Base-by-base conservation (phyloP, 495 filamentous ascomycete genomes). In the Niebla homalea region DNA sequence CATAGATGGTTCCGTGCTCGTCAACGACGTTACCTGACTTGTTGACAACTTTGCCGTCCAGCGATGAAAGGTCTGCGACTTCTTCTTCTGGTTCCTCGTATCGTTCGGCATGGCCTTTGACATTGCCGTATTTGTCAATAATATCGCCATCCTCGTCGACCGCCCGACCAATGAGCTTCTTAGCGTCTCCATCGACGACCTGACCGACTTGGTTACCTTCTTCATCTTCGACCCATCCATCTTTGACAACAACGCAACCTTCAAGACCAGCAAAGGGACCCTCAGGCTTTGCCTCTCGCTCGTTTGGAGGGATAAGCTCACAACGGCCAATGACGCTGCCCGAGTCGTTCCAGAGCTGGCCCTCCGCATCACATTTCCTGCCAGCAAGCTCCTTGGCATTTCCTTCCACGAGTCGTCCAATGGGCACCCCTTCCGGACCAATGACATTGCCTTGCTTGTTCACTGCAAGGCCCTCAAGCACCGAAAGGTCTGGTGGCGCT, bases 101-200 rank as follows among this genome's bases (percentile, higher is more conserved):
- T 5, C 77, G 78, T 65, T 88, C 83, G 14, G 81, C 83, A 46
- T 77, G 79, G 46, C 87, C 87, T 54, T 87, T 81, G 41, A 82
- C 75, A 58, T 88, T 89, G 37, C 87, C 87, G 44, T 77, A 77
- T 57, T 78, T 81, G 62, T 90, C 87, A 32, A 88, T 67, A 52
- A 94, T 84, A 51, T 92, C 87, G 11, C 87, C 87, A 59, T 94
- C 87, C 35, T 83, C 73, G 57, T 92, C 87, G 39, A 92, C 85
- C 16, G 70, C 64, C 55, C 83, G 81, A n/a, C 86, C 86, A 37
- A 82, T 70, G 11, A 93, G 76, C 45, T 75, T 75, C 67, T 83
- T 83, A 15, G 79, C 52, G 48, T 94, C 85, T 36, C 87, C 87
- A 49, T 88, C 79, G n/a, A 83, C 67, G 21, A 94, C 70, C 49